These are phyloP conservation scores for Termitomyces sp. DNA, from an alignment of 768 basidiomycete species.

Conservation along the genomic window DNA sequence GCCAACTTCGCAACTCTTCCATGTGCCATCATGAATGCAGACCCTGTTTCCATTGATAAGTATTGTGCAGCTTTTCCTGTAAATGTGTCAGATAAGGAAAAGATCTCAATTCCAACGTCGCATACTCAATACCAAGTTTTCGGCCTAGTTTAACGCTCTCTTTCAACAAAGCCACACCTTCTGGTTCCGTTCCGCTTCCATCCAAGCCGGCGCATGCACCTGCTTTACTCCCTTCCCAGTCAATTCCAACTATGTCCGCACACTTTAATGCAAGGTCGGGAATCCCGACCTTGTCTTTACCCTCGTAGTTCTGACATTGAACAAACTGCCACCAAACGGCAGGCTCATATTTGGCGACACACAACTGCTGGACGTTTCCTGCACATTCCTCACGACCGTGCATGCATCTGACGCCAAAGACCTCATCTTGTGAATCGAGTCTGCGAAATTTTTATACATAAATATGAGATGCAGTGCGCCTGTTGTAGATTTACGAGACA, in stretches of 20 bases:
- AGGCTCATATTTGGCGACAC: constrained; percentile 57
- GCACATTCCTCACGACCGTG: constrained; percentile 81
- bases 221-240: constrained; percentile 59
- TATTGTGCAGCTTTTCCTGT: constrained; percentile 83
- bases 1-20: constrained; percentile 75
- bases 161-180: constrained; percentile 60
- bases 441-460: constrained; percentile 28
- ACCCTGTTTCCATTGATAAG: constrained; percentile 62
- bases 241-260: constrained; percentile 53
- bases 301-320: constrained; percentile 73
- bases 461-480: not conserved
- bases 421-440: constrained; percentile 54
- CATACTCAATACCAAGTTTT: constrained; percentile 52
- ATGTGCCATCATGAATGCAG: constrained; percentile 72
- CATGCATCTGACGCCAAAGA: constrained; percentile 75
- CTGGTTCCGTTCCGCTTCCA: constrained; percentile 54
- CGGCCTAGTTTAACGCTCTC: constrained; percentile 46
- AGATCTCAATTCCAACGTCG: not conserved
- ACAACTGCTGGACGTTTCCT: constrained; percentile 87
- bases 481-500: constrained; percentile 18
- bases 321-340: constrained; percentile 80
- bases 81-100: not conserved
- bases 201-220: constrained; percentile 57
- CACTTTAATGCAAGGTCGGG: constrained; percentile 62
- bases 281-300: constrained; percentile 55